These are phyloP conservation scores for Lactarius hatsudake DNA, from an alignment of 768 basidiomycete species.

Conservation along the genomic window DNA sequence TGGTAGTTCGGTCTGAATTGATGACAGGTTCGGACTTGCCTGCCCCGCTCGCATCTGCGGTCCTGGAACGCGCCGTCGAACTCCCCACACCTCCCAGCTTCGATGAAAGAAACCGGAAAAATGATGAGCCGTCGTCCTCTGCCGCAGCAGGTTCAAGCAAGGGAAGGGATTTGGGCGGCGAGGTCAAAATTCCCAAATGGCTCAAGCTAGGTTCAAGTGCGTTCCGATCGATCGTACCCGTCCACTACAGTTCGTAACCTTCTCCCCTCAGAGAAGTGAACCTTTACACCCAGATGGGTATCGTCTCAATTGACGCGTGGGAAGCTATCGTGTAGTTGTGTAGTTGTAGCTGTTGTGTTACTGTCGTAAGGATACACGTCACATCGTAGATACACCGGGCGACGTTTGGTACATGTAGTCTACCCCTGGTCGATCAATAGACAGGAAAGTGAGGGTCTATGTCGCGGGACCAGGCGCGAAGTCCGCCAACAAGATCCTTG, in stretches of 20 bases:
- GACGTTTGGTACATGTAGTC: constrained; percentile 18
- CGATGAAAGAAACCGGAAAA: constrained; percentile 31
- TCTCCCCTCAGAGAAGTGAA: constrained; percentile 21
- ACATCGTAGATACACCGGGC: constrained; percentile 14
- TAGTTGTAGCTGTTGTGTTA: neutral
- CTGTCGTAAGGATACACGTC: constrained; percentile 7
- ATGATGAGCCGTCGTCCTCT: constrained; percentile 9
- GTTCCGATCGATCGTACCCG: neutral
- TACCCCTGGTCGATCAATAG: constrained; percentile 47
- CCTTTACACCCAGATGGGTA: constrained; percentile 11
- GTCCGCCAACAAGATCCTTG: constrained; percentile 77
- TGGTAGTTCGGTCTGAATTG: constrained; percentile 1
- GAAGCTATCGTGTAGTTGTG: neutral
- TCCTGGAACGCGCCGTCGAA: constrained; percentile 60
- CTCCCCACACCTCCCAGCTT: constrained; percentile 56
- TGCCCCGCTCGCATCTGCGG: constrained; percentile 60
- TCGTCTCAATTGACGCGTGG: neutral
- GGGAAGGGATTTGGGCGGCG: constrained; percentile 28
- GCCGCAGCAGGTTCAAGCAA: constrained; percentile 10
- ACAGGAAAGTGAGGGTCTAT: constrained; percentile 78
- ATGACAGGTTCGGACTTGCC: constrained; percentile 49
- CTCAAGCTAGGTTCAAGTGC: constrained; percentile 52
- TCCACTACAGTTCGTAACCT: constrained; percentile 3
- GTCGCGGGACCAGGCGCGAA: constrained; percentile 73
- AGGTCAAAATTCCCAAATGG: constrained; percentile 77